Evolutionary conservation across 225 moss, liverwort and hornwort species (phyloP), one percentile per base, ranked within the genome.

Genomic region (Pseudisothecium myosuroides): DNA sequence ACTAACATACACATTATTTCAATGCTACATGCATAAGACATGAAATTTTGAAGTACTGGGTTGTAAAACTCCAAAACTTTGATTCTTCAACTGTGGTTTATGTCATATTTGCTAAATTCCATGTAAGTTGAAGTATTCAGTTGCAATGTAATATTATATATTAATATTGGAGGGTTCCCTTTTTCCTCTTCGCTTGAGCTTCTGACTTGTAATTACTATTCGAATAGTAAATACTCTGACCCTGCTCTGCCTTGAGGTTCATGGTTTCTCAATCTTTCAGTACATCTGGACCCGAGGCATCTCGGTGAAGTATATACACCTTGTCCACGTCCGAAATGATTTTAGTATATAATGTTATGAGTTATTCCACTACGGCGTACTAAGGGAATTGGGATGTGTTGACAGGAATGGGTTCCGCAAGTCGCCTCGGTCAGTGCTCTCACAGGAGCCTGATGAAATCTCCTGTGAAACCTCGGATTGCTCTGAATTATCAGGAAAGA

Each of bases 371-470:
- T 69, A 12, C 26, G n/a, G 52, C 36, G 50, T 45, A 49, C 27
- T 75, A 8, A 90, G 15, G 16, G 36, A 54, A 50, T 62, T 17
- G 12, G n/a, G 37, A n/a, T 47, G 80, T 36, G 81, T 59, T 59
- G 45, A 29, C 87, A 88, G 88, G 75, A 75, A 7, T 41, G 83
- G 83, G 41, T 83, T 78, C 43, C 84, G 81, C 7, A 92, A 90
- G 43, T 94, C 92, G 21, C 92, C 94, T 20, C 81, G 91, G 81
- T 94, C 94, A 23, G 90, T 92, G 73, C 88, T 92, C 4, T 94
- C 86, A 9, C 89, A 86, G 55, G 91, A 91, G 45, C 86, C 69
- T 31, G 90, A 91, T 65, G 91, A 92, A 71, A 58, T 69, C 83
- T 89, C 89, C 7, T 91, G 74, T 52, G 83, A 64, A 79, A 68